Evolutionary conservation across 345 rosid species (phyloP).

Genomic region (Populus alba): DNA sequence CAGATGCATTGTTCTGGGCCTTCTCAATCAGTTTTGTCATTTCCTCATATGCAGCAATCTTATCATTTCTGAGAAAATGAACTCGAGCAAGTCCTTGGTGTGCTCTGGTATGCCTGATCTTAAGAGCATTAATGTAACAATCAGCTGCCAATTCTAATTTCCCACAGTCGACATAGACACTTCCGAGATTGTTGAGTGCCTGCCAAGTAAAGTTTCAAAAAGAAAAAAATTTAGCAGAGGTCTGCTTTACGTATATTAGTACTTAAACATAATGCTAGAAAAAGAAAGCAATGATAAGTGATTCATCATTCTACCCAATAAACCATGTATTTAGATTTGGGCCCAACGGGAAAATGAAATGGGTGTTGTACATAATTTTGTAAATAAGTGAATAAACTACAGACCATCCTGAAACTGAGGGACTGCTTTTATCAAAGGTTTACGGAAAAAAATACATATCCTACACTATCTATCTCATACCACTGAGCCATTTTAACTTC

Average conservation of each 20-base stretch:
- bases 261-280: background rate
- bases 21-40: constrained; percentile 86
- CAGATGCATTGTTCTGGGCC: constrained; percentile 91
- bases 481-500: background rate
- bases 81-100: constrained; percentile 99
- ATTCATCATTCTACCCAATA: background rate
- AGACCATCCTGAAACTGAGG: background rate
- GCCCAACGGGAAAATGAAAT: background rate
- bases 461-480: background rate
- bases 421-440: background rate
- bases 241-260: background rate
- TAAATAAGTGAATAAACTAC: background rate
- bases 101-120: constrained; percentile 89
- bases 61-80: constrained; percentile 72
- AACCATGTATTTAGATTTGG: background rate
- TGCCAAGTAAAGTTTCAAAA: constrained; percentile 26
- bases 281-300: background rate
- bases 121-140: constrained; percentile 92
- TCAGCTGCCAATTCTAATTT: constrained; percentile 84
- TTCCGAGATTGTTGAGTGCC: constrained; percentile 99
- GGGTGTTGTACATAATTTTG: background rate
- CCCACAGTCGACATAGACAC: constrained; percentile 72
- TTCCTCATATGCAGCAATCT: constrained; percentile 74
- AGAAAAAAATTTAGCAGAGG: background rate
- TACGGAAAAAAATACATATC: background rate